Evolutionary conservation across 2,329 filamentous ascomycete species (phyloP).

Genomic region (Penicillium brasilianum): DNA sequence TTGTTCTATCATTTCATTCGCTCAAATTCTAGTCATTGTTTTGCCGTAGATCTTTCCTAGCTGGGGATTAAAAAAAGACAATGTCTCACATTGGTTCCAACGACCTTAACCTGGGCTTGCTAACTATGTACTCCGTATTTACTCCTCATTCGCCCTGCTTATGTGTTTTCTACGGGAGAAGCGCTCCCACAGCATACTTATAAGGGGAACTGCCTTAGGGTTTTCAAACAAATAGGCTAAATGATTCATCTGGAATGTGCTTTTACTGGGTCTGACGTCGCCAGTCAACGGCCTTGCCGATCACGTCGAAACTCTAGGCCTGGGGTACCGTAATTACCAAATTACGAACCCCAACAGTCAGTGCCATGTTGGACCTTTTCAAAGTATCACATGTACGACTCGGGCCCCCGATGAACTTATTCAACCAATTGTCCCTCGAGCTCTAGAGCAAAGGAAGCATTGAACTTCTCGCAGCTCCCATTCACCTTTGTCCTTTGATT

Average conservation of each 20-base stretch:
- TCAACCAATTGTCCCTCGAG: neutral
- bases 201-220: neutral
- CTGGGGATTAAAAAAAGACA: neutral
- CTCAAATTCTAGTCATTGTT: too few relatives aligned
- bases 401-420: neutral
- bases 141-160: neutral
- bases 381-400: constrained; percentile 5
- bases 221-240: neutral
- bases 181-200: neutral
- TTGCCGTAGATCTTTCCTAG: neutral
- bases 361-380: neutral
- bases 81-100: neutral
- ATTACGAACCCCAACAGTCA: neutral
- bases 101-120: neutral
- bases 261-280: constrained; percentile 8
- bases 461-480: neutral
- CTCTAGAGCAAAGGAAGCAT: neutral
- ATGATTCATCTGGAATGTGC: constrained; percentile 1
- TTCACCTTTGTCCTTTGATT: neutral
- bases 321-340: constrained; percentile 21
- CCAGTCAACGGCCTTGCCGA: constrained; percentile 12
- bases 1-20: neutral
- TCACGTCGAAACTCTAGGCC: constrained; percentile 26
- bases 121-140: too few relatives aligned
- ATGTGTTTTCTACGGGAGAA: constrained; percentile 3